phyloP scores from a whole-genome alignment of 208 protist genomes.

The Strigomonas culicis region DNA sequence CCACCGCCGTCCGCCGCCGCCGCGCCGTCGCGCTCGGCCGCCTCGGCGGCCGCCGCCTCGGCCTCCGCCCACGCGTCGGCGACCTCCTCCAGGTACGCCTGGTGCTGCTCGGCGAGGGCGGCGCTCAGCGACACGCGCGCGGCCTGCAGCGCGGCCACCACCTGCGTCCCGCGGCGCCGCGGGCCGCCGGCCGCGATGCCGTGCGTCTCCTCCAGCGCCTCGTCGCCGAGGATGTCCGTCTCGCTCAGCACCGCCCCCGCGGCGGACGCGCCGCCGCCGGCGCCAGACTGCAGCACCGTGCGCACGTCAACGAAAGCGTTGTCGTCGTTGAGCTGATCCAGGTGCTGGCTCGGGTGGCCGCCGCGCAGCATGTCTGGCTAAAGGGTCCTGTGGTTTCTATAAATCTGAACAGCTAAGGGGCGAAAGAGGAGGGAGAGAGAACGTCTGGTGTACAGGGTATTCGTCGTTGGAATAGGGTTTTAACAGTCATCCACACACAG shows the following conservation, averaged over 20 bases:
- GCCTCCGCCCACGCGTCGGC: not conserved
- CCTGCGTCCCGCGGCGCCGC: not conserved
- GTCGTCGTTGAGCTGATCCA: slow-evolving; percentile 53
- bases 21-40: slow-evolving; percentile 1
- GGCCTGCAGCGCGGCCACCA: not conserved
- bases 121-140: slow-evolving; percentile 11
- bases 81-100: slow-evolving; percentile 17
- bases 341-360: too few relatives aligned
- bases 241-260: not conserved
- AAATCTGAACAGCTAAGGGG: not conserved
- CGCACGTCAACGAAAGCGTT: slow-evolving; percentile 76
- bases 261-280: slow-evolving; percentile 12
- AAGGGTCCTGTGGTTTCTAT: too few relatives aligned
- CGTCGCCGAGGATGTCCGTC: not conserved
- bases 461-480: too few relatives aligned
- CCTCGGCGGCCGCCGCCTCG: not conserved
- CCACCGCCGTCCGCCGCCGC: not conserved
- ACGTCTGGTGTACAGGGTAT: too few relatives aligned
- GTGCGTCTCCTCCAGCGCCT: slow-evolving; percentile 8
- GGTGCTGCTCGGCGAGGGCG: slow-evolving; percentile 28
- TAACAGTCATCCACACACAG: too few relatives aligned
- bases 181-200: not conserved
- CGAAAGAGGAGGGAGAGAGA: slow-evolving; percentile 3
- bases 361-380: too few relatives aligned
- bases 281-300: slow-evolving; percentile 26